Evolutionary conservation across 2,329 filamentous ascomycete species (phyloP).

Genomic region (Periconia sp.): DNA sequence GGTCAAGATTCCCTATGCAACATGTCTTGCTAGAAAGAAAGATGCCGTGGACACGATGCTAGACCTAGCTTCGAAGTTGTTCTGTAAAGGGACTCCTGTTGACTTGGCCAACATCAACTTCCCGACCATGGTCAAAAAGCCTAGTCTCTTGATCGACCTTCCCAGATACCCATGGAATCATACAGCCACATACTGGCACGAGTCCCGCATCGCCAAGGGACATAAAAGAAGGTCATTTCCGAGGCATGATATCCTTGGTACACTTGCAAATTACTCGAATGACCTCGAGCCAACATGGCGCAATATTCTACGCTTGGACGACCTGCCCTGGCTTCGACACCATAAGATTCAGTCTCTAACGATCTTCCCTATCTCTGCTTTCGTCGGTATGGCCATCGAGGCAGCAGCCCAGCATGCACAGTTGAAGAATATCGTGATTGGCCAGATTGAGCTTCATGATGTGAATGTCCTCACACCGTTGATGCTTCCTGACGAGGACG

Average conservation of each 20-base stretch:
- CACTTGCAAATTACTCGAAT: slow-evolving; percentile 11
- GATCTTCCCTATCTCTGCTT: slow-evolving; percentile 35
- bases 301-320: slow-evolving; percentile 45
- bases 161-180: slow-evolving; percentile 38
- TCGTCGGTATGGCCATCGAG: slow-evolving; percentile 34
- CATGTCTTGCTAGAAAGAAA: slow-evolving; percentile 27
- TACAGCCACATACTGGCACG: slow-evolving; percentile 24
- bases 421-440: slow-evolving; percentile 10
- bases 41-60: slow-evolving; percentile 22
- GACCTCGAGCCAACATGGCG: slow-evolving; percentile 45
- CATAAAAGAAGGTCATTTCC: slow-evolving; percentile 22
- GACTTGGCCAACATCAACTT: slow-evolving; percentile 28
- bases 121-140: slow-evolving; percentile 6
- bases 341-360: slow-evolving; percentile 44
- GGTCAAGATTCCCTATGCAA: slow-evolving; percentile 18
- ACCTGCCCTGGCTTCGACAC: slow-evolving; percentile 51
- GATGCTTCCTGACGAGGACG: slow-evolving; percentile 30
- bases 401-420: slow-evolving; percentile 15
- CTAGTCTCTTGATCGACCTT: slow-evolving; percentile 15
- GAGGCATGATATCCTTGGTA: slow-evolving; percentile 24
- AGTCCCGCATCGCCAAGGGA: slow-evolving; percentile 11
- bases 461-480: slow-evolving; percentile 19
- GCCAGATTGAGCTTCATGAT: slow-evolving; percentile 10
- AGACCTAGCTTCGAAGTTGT: slow-evolving; percentile 15
- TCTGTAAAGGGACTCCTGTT: slow-evolving; percentile 13